Percentiles rank a stretch among this genome's conserved stretches.
Evolutionary conservation across 2,329 filamentous ascomycete genomes (phyloP).

Genomic region (Trichoderma guizhouense): DNA sequence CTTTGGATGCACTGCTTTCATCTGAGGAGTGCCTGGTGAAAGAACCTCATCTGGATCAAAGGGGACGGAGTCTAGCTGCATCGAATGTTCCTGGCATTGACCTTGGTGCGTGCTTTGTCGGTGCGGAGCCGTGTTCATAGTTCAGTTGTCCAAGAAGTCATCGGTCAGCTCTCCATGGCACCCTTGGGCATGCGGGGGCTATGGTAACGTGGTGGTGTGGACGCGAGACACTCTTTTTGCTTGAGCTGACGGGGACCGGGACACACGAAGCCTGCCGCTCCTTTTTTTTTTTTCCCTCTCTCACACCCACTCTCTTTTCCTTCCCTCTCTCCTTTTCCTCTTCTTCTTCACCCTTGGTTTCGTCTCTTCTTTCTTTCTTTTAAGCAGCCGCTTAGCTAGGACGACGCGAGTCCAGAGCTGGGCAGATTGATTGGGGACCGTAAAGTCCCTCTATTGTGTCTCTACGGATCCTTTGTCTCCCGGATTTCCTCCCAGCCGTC

Average conservation of each 20-base stretch:
- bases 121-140: constrained; percentile 17
- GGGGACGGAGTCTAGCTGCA: constrained; percentile 21
- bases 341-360: neutral
- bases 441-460: constrained; percentile 8
- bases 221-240: neutral
- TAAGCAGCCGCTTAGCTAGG: neutral
- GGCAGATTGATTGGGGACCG: constrained; percentile 8
- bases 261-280: neutral
- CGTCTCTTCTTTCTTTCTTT: neutral
- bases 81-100: constrained; percentile 11
- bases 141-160: constrained; percentile 15
- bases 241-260: neutral
- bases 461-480: constrained; percentile 10
- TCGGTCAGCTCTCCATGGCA: constrained; percentile 20
- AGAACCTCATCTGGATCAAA: constrained; percentile 46
- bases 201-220: neutral
- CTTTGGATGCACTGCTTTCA: constrained; percentile 34
- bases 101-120: constrained; percentile 8
- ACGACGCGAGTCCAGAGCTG: neutral
- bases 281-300: neutral
- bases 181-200: constrained; percentile 11
- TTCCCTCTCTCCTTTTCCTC: neutral
- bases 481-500: neutral
- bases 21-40: constrained; percentile 40
- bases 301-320: neutral